Base-by-base conservation (phyloP, 495 filamentous ascomycete species). In the Talaromyces stipitatus region DNA sequence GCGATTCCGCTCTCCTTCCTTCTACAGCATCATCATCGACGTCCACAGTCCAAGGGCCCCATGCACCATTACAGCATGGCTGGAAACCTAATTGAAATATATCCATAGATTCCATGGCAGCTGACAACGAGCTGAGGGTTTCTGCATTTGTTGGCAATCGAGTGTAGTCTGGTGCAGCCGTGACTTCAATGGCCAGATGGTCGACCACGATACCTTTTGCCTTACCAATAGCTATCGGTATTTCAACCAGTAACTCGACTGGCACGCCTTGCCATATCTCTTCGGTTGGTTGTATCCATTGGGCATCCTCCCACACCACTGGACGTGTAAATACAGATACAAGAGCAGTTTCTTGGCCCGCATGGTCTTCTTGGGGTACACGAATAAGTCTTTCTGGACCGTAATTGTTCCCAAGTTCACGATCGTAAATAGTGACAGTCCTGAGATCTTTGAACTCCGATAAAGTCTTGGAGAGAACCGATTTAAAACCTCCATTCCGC, bases 211-310 rank as follows among this genome's bases (percentile, higher is more conserved):
- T 29, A 30, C 16, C 24, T 24, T 52, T 52, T 20, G 26, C 14
- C 0, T 11, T 10, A 12, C 16, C 50, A 29, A 52, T 22, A 52
- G 50, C 50, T 4, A 52, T 20, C 30, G 50, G 50, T 22, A 52
- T 32, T 4, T 52, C 50, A 52, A 52, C 16, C 16, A 52, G 27
- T 16, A 52, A n/a, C 4, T 52, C 23, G 26, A 52, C 27, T 18
- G 50, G 50, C 7, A 52, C 50, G 8, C 26, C 27, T 29, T 7
- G n/a, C 2, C n/a, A 18, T 29, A 32, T 52, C 6, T 24, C 28
- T 52, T 28, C 16, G 5, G 9, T 32, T 29, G 50, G 50, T 52
- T 52, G 16, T 16, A 52, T 52, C 50, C 50, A 52, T 52, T 24
- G 26, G 0, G 50, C 18, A 32, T 29, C 29, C 12, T 52, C 50